Evolutionary conservation across 768 basidiomycete species (phyloP), one percentile per base, ranked within the genome.

Genomic region (Fomitopsis serialis): DNA sequence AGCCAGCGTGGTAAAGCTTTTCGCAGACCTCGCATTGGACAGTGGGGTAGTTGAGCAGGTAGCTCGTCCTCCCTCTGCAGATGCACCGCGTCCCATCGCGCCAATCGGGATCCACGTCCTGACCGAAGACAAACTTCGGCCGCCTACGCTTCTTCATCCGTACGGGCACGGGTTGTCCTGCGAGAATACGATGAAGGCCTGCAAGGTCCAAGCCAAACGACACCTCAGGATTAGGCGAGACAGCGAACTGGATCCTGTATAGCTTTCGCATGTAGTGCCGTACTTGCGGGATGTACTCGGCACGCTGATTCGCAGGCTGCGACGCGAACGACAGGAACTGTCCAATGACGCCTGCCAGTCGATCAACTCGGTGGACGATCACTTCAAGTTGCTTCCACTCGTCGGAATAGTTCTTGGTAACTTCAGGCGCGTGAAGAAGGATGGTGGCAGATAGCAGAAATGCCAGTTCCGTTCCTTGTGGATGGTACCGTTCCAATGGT

Each of bases 241-340:
- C 85, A n/a, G 86, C 84, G 63, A 93, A 92, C 68, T 92, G 90
- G 49, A 93, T 88, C 71, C 84, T 87, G 75, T 85, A 92, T 15
- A 92, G 72, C 70, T 93, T 93, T 59, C 90, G 85, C 89, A 93
- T 91, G 66, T 86, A 92, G 66, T 93, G 91, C 29, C 90, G 82
- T 12, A 92, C 89, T 66, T 91, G 90, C 15, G 85, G 79, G 37
- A 92, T 84, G 61, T 85, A 87, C 52, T 89, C 87, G 3, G 76
- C 71, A n/a, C 82, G 80, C 63, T 89, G 89, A 55, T 91, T 87
- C 34, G 76, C 76, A 29, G 80, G 75, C 60, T 82, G 79, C 1
- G 83, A 81, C 13, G 85, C 86, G 60, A 79, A 90, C 2, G 85
- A 76, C 51, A 92, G 68, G 70, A 93, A 92, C 66, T 88, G 86